These are phyloP conservation scores for Kodamaea fungicola DNA, from an alignment of 1,139 yeast genomes.

Conservation along the genomic window DNA sequence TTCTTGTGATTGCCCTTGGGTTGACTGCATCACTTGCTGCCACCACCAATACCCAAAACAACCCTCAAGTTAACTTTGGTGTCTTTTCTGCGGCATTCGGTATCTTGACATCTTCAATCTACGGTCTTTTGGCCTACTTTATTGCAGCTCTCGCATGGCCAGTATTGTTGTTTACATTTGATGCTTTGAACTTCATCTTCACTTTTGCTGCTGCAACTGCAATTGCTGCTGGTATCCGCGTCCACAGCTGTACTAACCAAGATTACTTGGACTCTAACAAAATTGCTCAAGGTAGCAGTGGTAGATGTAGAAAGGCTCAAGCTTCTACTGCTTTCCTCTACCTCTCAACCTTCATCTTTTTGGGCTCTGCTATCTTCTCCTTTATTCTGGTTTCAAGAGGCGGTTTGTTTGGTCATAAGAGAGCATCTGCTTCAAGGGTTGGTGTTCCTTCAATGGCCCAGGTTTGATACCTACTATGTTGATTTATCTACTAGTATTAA, in stretches of 20 bases:
- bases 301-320: slow-evolving; percentile 95
- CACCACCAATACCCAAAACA: slow-evolving; percentile 49
- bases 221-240: slow-evolving; percentile 82
- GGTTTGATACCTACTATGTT: slow-evolving; percentile 41
- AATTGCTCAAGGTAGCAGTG: slow-evolving; percentile 69
- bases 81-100: slow-evolving; percentile 88
- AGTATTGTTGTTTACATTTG: slow-evolving; percentile 64
- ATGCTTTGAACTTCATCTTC: slow-evolving; percentile 85
- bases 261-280: slow-evolving; percentile 60
- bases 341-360: slow-evolving; percentile 75
- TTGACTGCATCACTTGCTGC: slow-evolving; percentile 83
- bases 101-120: slow-evolving; percentile 71
- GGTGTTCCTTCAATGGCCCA: slow-evolving; percentile 90
- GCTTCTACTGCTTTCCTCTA: slow-evolving; percentile 87
- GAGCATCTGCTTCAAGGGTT: slow-evolving; percentile 53
- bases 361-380: slow-evolving; percentile 67
- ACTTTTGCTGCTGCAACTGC: slow-evolving; percentile 94
- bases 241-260: slow-evolving; percentile 78
- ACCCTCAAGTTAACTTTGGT: slow-evolving; percentile 85
- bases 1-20: slow-evolving; percentile 77
- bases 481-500: too few species aligned
- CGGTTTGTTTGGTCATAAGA: slow-evolving; percentile 66
- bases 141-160: slow-evolving; percentile 86
- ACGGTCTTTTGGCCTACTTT: slow-evolving; percentile 77
- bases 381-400: slow-evolving; percentile 55